Percentiles rank a stretch among this genome's conserved stretches.
Evolutionary conservation across 257 asterid species (phyloP).

Genomic region (Penstemon davidsonii): DNA sequence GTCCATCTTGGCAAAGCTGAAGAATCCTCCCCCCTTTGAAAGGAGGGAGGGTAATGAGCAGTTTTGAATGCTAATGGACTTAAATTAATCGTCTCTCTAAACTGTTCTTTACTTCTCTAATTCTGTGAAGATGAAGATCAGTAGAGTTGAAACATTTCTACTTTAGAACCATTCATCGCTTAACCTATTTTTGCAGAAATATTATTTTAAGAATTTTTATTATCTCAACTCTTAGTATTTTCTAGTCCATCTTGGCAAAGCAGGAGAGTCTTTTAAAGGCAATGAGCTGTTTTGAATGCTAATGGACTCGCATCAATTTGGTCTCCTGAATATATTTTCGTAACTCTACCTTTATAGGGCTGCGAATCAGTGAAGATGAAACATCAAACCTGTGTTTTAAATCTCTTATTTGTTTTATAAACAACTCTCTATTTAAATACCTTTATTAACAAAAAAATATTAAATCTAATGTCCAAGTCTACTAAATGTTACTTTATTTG

Average conservation of each 20-base stretch:
- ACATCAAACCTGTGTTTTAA: not conserved
- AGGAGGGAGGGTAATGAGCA: constrained; percentile 33
- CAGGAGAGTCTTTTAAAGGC: constrained; percentile 7
- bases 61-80: constrained; percentile 73
- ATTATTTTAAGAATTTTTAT: not conserved
- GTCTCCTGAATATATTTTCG: not conserved
- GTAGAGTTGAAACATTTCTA: constrained; percentile 42
- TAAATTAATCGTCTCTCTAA: constrained; percentile 42
- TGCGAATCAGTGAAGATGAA: constrained; percentile 6
- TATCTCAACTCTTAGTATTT: not conserved
- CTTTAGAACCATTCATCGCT: too few relatives aligned
- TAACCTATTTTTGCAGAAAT: too few relatives aligned
- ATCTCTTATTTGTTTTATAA: too few relatives aligned
- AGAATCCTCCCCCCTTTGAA: constrained; percentile 22
- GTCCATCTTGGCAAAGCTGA: constrained; percentile 72
- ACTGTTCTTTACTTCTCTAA: constrained; percentile 40
- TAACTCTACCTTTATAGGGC: not conserved
- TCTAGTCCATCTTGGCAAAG: constrained; percentile 35
- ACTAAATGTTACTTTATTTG: too few relatives aligned
- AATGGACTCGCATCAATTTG: constrained; percentile 15
- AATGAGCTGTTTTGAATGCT: constrained; percentile 24
- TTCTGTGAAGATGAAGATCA: constrained; percentile 51
- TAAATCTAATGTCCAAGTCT: too few relatives aligned
- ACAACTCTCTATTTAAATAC: too few relatives aligned
- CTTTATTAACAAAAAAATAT: too few relatives aligned